Evolutionary conservation across 257 asterid species (phyloP).

Genomic region (Anisodus acutangulus): DNA sequence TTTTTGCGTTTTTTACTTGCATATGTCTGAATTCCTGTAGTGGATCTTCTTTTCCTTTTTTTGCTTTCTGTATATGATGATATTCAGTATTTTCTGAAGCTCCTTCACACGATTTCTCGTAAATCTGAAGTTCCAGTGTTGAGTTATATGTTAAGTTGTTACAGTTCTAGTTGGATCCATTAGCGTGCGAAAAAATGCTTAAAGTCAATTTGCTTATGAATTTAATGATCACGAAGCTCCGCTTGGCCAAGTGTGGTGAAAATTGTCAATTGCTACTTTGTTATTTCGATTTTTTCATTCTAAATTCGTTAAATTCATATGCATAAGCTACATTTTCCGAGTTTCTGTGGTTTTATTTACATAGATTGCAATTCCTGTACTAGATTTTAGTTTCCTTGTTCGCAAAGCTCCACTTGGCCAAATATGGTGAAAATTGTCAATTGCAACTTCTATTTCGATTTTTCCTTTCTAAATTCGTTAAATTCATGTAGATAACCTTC

Average conservation of each 20-base stretch:
- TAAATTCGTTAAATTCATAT: not conserved
- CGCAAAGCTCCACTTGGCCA: constrained; percentile 19
- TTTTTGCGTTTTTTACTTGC: not conserved
- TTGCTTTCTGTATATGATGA: not conserved
- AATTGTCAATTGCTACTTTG: not conserved
- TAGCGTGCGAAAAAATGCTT: not conserved
- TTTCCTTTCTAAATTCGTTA: not conserved
- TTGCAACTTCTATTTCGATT: not conserved
- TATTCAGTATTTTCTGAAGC: not conserved
- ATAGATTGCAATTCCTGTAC: not conserved
- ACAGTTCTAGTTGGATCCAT: not conserved
- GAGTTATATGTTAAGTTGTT: constrained; percentile 9
- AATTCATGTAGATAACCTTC: not conserved
- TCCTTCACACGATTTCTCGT: not conserved
- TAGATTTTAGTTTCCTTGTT: not conserved
- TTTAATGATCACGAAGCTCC: constrained; percentile 7
- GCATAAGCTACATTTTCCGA: not conserved
- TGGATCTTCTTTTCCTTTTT: not conserved
- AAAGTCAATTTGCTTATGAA: not conserved
- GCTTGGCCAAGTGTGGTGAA: constrained; percentile 36
- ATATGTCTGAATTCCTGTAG: not conserved
- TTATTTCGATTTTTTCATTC: not conserved
- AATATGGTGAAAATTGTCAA: not conserved
- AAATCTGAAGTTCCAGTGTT: not conserved
- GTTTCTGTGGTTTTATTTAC: not conserved